These are phyloP conservation scores for Erysimum cheiranthoides DNA, from an alignment of 345 rosid species.

Conservation along the genomic window DNA sequence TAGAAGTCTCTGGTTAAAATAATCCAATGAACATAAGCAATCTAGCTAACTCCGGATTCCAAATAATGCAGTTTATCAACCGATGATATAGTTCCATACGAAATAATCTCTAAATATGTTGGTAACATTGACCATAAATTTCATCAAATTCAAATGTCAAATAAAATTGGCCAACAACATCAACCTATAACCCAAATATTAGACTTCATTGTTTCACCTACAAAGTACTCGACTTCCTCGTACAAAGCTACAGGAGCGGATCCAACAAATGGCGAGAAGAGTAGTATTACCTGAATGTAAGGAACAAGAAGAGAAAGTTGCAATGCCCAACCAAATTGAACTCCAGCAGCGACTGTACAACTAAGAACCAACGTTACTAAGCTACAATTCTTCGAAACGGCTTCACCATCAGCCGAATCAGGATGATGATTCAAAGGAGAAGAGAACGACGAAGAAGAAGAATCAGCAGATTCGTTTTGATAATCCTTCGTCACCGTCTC, in stretches of 20 bases:
- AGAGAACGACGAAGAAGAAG: constrained; percentile 40
- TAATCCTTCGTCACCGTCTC: constrained; percentile 64
- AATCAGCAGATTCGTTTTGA: constrained; percentile 48
- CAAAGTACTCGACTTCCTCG: constrained; percentile 7
- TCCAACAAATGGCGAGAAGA: not conserved
- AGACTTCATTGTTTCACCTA: constrained; percentile 12
- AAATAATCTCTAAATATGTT: constrained; percentile 6
- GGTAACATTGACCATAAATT: not conserved
- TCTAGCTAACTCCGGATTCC: not conserved
- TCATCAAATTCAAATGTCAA: too few relatives aligned
- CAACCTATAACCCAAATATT: constrained; percentile 1
- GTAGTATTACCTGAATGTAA: constrained; percentile 73
- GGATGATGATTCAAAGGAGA: constrained; percentile 39
- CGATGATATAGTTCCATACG: constrained; percentile 1
- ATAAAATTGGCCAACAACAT: not conserved
- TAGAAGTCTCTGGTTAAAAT: not conserved
- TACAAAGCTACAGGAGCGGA: constrained; percentile 6
- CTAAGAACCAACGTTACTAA: constrained; percentile 69
- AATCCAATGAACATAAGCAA: not conserved
- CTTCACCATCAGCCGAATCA: constrained; percentile 36
- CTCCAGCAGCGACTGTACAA: constrained; percentile 95
- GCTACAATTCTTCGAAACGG: constrained; percentile 54
- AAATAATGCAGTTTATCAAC: not conserved
- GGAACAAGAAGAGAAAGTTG: constrained; percentile 95
- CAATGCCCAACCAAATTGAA: constrained; percentile 99